phyloP scores from a whole-genome alignment of 139 green algal species.

The Edaphochlamys debaryana region DNA sequence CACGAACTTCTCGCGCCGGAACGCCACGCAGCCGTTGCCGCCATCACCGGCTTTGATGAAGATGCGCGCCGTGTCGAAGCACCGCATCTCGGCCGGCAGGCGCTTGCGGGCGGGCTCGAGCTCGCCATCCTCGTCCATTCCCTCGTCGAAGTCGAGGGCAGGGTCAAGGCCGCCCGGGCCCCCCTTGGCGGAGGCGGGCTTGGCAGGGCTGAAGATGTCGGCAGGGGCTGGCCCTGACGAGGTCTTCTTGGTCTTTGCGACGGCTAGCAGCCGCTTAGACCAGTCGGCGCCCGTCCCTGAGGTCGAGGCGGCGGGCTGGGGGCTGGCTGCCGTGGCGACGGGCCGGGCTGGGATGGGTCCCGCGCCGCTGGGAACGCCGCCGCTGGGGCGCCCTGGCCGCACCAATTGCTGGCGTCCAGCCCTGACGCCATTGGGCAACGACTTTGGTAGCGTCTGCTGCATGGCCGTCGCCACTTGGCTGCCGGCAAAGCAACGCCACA shows the following conservation, averaged over 20 bases:
- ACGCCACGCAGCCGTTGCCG: constrained; percentile 94
- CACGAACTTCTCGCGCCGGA: constrained; percentile 97
- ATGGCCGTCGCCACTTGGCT: too few relatives aligned
- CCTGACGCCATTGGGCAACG: too few relatives aligned
- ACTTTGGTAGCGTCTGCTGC: too few relatives aligned
- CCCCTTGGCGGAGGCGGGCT: background rate
- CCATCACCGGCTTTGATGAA: constrained; percentile 92
- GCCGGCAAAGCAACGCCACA: too few relatives aligned
- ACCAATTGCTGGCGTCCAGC: too few relatives aligned
- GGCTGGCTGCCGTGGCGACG: background rate
- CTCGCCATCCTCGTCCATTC: background rate
- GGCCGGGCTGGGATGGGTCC: too few relatives aligned
- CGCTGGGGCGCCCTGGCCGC: too few relatives aligned
- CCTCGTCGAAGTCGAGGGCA: background rate
- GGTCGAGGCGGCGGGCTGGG: background rate
- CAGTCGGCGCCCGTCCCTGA: background rate
- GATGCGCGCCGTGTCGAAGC: constrained; percentile 95
- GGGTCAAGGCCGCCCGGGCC: background rate
- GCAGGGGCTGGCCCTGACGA: too few relatives aligned
- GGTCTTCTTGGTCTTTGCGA: constrained; percentile 30
- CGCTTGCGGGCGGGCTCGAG: constrained; percentile 41
- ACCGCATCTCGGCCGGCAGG: constrained; percentile 87
- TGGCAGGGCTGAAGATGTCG: constrained; percentile 34
- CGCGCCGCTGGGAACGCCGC: too few relatives aligned
- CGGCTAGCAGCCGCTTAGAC: constrained; percentile 37